Evolutionary conservation across 805 yeast genomes (phyloP).

Genomic region (Saturnispora hagleri): DNA sequence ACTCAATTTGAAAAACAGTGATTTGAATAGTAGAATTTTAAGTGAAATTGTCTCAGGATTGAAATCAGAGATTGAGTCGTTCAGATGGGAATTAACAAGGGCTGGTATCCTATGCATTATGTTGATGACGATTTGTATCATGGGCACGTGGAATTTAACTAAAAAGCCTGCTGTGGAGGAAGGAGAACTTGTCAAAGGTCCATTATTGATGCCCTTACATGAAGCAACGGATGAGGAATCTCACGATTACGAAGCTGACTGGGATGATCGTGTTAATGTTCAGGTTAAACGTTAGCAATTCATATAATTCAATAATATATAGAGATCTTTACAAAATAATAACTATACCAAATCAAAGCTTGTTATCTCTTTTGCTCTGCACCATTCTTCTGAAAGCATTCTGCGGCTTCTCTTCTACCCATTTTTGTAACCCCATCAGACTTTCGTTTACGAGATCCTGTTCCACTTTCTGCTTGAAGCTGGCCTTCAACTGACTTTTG

Average conservation of each 20-base stretch:
- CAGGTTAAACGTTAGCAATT: slow-evolving; percentile 21
- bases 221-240: slow-evolving; percentile 44
- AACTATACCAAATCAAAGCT: slow-evolving; percentile 21
- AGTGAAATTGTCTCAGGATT: slow-evolving; percentile 75
- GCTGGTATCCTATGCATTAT: slow-evolving; percentile 75
- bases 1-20: slow-evolving; percentile 65
- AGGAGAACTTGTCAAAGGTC: slow-evolving; percentile 19
- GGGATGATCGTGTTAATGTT: slow-evolving; percentile 32
- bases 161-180: slow-evolving; percentile 23
- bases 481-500: slow-evolving; percentile 33
- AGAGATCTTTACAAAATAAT: background rate
- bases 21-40: slow-evolving; percentile 73
- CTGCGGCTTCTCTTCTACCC: slow-evolving; percentile 71
- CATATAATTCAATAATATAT: background rate
- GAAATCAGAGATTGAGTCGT: slow-evolving; percentile 76
- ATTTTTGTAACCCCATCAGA: slow-evolving; percentile 55
- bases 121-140: slow-evolving; percentile 50
- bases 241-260: slow-evolving; percentile 47
- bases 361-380: background rate
- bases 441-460: slow-evolving; percentile 57
- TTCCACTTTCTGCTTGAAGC: slow-evolving; percentile 29
- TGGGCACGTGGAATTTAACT: slow-evolving; percentile 42
- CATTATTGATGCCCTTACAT: slow-evolving; percentile 32
- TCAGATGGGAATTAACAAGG: slow-evolving; percentile 90
- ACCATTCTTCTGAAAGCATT: slow-evolving; percentile 27